Percentiles rank a stretch among this genome's conserved stretches.
phyloP scores from a whole-genome alignment of 2,329 filamentous ascomycete species.

The Trichoderma sp. region DNA sequence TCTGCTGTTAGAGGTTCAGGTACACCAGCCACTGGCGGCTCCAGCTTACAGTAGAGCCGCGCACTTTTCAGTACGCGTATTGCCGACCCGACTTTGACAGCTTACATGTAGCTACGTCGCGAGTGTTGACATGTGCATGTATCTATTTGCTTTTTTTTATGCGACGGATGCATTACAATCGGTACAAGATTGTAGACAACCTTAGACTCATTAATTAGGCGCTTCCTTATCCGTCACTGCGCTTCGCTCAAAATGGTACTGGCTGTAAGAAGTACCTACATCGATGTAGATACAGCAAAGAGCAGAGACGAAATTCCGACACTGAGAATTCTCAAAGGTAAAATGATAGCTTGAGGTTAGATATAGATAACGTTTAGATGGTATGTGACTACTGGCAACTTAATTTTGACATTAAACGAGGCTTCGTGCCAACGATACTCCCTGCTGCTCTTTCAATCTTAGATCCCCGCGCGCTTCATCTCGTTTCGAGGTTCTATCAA shows the following conservation, averaged over 20 bases:
- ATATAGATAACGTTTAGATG: neutral
- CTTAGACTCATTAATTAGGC: neutral
- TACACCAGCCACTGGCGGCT: slow-evolving; percentile 1
- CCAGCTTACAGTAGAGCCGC: neutral
- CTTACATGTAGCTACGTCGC: too few species aligned
- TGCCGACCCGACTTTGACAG: neutral
- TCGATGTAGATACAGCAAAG: too few species aligned
- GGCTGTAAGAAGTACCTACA: neutral
- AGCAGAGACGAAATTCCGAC: too few species aligned
- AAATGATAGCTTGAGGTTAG: neutral
- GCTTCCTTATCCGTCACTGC: neutral
- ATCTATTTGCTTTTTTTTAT: neutral
- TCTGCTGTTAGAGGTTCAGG: neutral
- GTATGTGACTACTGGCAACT: neutral
- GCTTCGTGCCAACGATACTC: neutral
- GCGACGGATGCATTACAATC: neutral
- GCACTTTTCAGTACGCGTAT: slow-evolving; percentile 5
- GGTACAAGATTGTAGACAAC: too few species aligned
- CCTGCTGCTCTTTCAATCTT: neutral
- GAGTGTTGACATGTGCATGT: neutral
- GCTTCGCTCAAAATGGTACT: neutral
- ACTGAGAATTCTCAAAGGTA: neutral
- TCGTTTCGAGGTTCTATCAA: neutral
- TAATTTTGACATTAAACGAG: neutral
- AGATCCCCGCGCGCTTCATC: slow-evolving; percentile 11